Percentiles rank a stretch among this genome's conserved stretches.
Evolutionary conservation across 176 grass and related monocot species (phyloP).

Genomic region (Thalia dealbata): DNA sequence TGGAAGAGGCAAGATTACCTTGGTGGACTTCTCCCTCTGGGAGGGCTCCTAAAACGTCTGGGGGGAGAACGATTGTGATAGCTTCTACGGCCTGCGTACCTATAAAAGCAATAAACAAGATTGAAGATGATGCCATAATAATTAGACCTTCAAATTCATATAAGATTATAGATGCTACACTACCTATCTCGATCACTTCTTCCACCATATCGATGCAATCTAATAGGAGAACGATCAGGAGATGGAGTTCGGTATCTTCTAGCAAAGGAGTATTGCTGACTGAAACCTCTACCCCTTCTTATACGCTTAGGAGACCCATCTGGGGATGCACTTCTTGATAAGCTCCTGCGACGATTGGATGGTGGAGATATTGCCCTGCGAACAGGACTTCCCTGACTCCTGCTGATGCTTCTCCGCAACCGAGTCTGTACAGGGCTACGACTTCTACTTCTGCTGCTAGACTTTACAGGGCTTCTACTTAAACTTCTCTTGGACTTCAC

Average conservation of each 20-base stretch:
- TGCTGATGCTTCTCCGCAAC: conserved; percentile 26
- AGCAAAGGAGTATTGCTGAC: conserved; percentile 82
- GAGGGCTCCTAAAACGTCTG: conserved; percentile 81
- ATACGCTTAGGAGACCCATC: conserved; percentile 83
- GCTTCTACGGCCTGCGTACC: conserved; percentile 47
- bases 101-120: conserved; percentile 3
- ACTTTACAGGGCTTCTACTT: conserved; percentile 49
- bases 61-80: conserved; percentile 62
- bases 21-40: conserved; percentile 61
- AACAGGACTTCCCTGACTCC: conserved; percentile 24
- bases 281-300: conserved; percentile 83
- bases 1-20: conserved; percentile 22
- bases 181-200: conserved; percentile 75
- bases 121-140: neutral
- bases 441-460: conserved; percentile 36
- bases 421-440: conserved; percentile 44
- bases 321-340: conserved; percentile 74
- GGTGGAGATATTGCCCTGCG: conserved; percentile 51
- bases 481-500: conserved; percentile 34
- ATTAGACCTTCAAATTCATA: too few species aligned
- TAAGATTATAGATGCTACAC: neutral
- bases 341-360: conserved; percentile 58
- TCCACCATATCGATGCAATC: conserved; percentile 56
- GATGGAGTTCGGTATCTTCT: conserved; percentile 88
- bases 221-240: conserved; percentile 52